Conservation (phyloP, 345 rosid species). For the Gossypium turneri region DNA sequence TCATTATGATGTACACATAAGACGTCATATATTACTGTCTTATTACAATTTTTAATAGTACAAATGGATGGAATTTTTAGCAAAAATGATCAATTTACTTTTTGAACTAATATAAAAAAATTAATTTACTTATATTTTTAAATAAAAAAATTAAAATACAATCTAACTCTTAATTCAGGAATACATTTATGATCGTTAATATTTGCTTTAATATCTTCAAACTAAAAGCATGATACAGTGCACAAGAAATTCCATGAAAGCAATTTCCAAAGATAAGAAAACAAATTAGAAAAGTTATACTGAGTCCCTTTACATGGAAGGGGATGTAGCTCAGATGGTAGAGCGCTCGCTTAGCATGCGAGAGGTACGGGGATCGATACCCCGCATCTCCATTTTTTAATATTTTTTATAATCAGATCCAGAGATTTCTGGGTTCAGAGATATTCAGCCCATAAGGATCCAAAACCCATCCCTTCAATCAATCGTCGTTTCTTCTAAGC, state of each 20-base stretch:
- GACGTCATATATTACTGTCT: too few species aligned
- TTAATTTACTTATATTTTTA: too few species aligned
- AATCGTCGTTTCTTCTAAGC: background rate
- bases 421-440: background rate
- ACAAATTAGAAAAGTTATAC: rapidly evolving
- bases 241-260: too few species aligned
- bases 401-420: background rate
- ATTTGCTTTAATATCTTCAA: too few species aligned
- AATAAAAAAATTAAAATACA: too few species aligned
- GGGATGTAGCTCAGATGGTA: slow-evolving; percentile 72
- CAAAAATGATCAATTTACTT: too few species aligned
- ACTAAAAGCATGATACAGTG: too few species aligned
- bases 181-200: too few species aligned
- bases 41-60: too few species aligned
- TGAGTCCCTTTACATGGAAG: rapidly evolving
- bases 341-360: slow-evolving; percentile 92
- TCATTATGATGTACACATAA: too few species aligned
- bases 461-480: background rate
- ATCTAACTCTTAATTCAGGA: rapidly evolving
- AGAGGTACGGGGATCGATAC: slow-evolving; percentile 4
- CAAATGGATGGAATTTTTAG: rapidly evolving
- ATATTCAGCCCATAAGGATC: background rate
- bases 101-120: too few species aligned
- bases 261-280: too few species aligned
- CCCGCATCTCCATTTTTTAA: background rate